Evolutionary conservation across 345 rosid genomes (phyloP).

Genomic region (Nasturtium officinale): DNA sequence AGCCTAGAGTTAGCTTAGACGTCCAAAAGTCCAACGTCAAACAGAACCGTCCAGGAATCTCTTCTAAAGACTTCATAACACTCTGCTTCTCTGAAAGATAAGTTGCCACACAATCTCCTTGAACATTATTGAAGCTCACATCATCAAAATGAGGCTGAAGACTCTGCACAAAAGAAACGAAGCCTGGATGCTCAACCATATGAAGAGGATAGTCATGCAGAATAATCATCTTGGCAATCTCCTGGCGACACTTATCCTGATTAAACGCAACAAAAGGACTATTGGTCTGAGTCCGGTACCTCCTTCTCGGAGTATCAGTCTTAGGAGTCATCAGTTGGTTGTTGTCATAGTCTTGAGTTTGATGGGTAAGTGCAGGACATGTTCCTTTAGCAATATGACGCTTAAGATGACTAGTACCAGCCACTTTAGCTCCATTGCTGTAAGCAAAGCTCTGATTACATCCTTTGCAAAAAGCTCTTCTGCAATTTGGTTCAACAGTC

Average conservation of each 20-base stretch:
- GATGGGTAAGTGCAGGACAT: constrained; percentile 72
- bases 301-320: too few species aligned
- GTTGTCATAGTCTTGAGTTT: too few species aligned
- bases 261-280: constrained; percentile 59
- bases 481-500: constrained; percentile 64
- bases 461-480: constrained; percentile 88
- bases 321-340: too few species aligned
- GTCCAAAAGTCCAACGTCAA: constrained; percentile 78
- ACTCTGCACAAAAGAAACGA: constrained; percentile 68
- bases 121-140: constrained; percentile 73
- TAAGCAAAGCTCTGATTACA: constrained; percentile 99
- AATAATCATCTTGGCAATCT: constrained; percentile 85
- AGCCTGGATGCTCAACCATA: constrained; percentile 89
- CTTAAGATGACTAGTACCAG: constrained; percentile 95
- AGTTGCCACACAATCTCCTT: constrained; percentile 90
- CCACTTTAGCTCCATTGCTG: constrained; percentile 89
- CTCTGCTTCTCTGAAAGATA: constrained; percentile 81
- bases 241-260: constrained; percentile 74
- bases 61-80: constrained; percentile 66
- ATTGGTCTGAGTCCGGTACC: constrained; percentile 57
- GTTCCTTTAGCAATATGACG: constrained; percentile 92
- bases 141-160: constrained; percentile 80
- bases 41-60: constrained; percentile 75
- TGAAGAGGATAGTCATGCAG: constrained; percentile 86
- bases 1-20: constrained; percentile 66